These are phyloP conservation scores for Psilocybe cubensis DNA, from an alignment of 768 basidiomycete genomes.

Conservation along the genomic window DNA sequence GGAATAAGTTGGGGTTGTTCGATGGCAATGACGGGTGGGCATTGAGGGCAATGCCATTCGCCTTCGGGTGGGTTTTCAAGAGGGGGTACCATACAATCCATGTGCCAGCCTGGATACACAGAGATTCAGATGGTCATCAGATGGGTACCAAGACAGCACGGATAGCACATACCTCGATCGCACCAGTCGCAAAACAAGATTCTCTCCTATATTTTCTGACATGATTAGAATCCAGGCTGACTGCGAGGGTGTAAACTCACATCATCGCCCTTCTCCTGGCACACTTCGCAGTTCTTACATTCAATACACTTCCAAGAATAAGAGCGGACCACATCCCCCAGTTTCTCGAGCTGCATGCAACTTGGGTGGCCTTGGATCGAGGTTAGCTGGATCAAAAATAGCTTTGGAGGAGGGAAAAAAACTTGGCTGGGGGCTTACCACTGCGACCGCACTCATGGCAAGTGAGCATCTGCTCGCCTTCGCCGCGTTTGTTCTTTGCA, in stretches of 20 bases:
- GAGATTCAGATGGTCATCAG: conserved; percentile 9
- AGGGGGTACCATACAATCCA: conserved; percentile 77
- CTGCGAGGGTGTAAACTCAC: conserved; percentile 50
- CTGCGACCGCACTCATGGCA: conserved; percentile 85
- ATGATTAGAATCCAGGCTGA: conserved; percentile 13
- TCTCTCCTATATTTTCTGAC: conserved; percentile 51
- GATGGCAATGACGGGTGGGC: conserved; percentile 41
- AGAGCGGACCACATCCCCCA: conserved; percentile 62
- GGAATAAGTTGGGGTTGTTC: conserved; percentile 9
- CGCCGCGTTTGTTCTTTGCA: conserved; percentile 54
- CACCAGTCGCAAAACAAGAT: conserved; percentile 94
- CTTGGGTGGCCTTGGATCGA: conserved; percentile 73
- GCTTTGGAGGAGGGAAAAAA: conserved; percentile 13
- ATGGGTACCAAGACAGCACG: neutral
- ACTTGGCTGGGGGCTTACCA: no score
- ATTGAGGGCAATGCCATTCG: conserved; percentile 75
- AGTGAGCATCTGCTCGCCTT: conserved; percentile 72
- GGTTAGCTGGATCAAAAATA: conserved; percentile 11
- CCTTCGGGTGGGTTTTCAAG: conserved; percentile 74
- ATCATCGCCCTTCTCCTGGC: conserved; percentile 84
- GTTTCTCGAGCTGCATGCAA: conserved; percentile 69
- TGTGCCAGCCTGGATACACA: conserved; percentile 73
- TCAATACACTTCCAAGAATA: conserved; percentile 91
- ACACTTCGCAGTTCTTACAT: conserved; percentile 92
- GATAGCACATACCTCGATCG: conserved; percentile 70